Evolutionary conservation across 2,329 filamentous ascomycete genomes (phyloP).

Genomic region (Xylaria sp.): DNA sequence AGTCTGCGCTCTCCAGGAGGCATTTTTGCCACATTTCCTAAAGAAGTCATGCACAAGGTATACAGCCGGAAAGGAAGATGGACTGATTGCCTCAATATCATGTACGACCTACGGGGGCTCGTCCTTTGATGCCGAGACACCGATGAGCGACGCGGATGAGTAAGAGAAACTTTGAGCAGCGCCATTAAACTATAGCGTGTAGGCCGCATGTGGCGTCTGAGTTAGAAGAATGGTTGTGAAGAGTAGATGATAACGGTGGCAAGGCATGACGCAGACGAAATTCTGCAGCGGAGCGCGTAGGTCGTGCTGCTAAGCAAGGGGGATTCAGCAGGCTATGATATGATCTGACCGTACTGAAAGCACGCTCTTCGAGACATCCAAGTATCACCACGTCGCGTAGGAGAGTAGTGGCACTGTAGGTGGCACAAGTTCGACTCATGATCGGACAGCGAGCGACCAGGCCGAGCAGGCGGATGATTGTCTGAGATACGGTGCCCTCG

Average conservation of each 20-base stretch:
- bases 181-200: neutral
- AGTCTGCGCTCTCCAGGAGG: neutral
- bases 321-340: constrained; percentile 1
- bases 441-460: constrained; percentile 15
- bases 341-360: neutral
- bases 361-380: neutral
- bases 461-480: constrained; percentile 8
- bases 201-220: neutral
- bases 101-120: constrained; percentile 1
- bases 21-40: constrained; percentile 9
- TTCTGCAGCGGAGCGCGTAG: constrained; percentile 16
- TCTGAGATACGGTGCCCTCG: constrained; percentile 5
- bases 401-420: constrained; percentile 11
- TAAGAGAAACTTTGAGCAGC: neutral
- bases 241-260: constrained; percentile 13
- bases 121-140: neutral
- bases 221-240: neutral
- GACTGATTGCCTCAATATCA: constrained; percentile 7
- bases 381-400: constrained; percentile 21
- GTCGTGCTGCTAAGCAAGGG: constrained; percentile 18
- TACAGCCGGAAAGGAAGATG: constrained; percentile 17
- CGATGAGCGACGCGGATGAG: constrained; percentile 1
- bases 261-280: constrained; percentile 23
- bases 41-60: constrained; percentile 6
- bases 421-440: neutral